Evolutionary conservation across 495 filamentous ascomycete species (phyloP), one percentile per base, ranked within the genome.

Genomic region (Neurospora sp.): DNA sequence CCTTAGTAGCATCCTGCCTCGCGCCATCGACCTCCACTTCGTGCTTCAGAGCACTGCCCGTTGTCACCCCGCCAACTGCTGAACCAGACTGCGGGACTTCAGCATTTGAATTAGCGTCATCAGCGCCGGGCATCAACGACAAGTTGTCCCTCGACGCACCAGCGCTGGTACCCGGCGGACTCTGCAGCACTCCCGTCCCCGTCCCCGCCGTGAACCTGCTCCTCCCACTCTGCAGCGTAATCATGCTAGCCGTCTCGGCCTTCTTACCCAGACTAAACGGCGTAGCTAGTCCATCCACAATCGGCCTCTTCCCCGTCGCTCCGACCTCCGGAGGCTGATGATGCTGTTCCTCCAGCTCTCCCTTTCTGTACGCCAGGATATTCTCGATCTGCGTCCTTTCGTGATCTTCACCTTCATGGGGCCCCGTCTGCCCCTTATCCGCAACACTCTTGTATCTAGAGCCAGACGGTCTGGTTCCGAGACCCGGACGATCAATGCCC

Each of bases 171-270:
- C 71, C 79, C 73, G 5, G 77, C 70, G 23, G 83, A 82, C 8
- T 76, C 80, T 12, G 54, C 31, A 66, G 5, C 6, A 66, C 5
- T 1, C 54, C 12, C 5, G 27, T 37, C 6, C 54, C 54, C 2
- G 23, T 38, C 37, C 37, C 12, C 6, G 27, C 31, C 12, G 37
- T 38, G 37, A 66, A 9, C 12, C 27, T 31, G 8, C 54, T 66
- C 27, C 8, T 66, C 1, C 54, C 54, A 5, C 54, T 66, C 54
- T 66, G 54, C 27, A 89, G 76, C 2, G 87, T 89, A 35, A 86
- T 83, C 86, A 88, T 88, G 76, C 86, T 88, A 7, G 86, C 86
- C 3, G 81, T 87, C 10, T 88, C 85, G 2, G 83, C 79, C 54
- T 80, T 82, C 20, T 82, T 83, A 27, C 72, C 60, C 70, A 89